Evolutionary conservation across 208 protist genomes (phyloP), one percentile per base, ranked within the genome.

Genomic region (Strigomonas galati): DNA sequence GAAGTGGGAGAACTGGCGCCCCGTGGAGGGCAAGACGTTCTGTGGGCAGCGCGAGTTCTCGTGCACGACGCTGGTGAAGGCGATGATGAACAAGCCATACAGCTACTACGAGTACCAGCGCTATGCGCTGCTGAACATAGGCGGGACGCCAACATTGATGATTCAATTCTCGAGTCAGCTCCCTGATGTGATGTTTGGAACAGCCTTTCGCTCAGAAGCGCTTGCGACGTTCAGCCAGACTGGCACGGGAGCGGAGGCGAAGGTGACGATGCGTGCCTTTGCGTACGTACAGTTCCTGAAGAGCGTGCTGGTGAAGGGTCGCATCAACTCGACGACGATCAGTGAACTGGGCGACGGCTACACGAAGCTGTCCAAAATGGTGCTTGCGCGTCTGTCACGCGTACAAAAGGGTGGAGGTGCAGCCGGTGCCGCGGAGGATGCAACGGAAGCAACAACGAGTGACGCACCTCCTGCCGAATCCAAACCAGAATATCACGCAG

Each of bases 131-230:
- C 59, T 84, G 69, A 85, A 82, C 64, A 54, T 90, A 27, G 67
- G 53, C 35, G 80, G 73, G 24, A 52, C 44, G 59, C 81, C 80
- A 23, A 84, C 75, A n/a, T 61, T 90, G 32, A 56, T 78, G 37
- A 70, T 87, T 44, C 84, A 89, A 53, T 76, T 86, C 32, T 89
- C 84, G 46, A 81, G 74, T 44, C 84, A 89, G 72, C 72, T 76
- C 1, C 58, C 71, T 6, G 78, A 78, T 26, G 80, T 86, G 26
- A 84, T 81, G 80, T 86, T 81, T 59, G 60, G 72, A 24, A 79
- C 85, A n/a, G 64, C 80, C 19, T 89, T 89, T 46, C 84, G 84
- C 30, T 73, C 49, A 21, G 79, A 89, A 69, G 69, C 77, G 30
- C 54, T 86, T 19, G 51, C 76, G 23, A 51, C 69, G 49, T 86